Evolutionary conservation across 495 filamentous ascomycete genomes (phyloP).

Genomic region (Penicillium chermesinum): DNA sequence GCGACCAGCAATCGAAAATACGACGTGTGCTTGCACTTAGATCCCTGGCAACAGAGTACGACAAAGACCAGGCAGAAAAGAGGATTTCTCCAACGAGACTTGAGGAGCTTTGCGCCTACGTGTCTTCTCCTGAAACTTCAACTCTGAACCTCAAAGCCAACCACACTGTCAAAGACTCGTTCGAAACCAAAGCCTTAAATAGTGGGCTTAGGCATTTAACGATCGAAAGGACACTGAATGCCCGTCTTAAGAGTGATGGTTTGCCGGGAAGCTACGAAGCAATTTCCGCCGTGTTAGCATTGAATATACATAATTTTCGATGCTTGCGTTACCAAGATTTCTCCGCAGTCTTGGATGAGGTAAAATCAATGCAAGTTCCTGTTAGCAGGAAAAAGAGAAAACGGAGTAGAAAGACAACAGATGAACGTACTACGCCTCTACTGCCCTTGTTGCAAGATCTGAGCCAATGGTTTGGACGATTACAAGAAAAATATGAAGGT

Average conservation of each 20-base stretch:
- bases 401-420: no score
- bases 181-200: not conserved
- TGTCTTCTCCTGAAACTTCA: not conserved
- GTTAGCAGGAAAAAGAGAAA: no score
- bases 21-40: not conserved
- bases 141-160: no score
- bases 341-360: not conserved
- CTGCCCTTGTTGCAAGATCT: no score
- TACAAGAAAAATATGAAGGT: no score
- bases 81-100: not conserved
- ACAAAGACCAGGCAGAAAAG: not conserved
- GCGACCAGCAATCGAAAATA: not conserved
- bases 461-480: no score
- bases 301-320: not conserved
- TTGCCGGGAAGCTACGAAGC: not conserved
- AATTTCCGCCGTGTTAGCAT: not conserved
- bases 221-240: not conserved
- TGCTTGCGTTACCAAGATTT: not conserved
- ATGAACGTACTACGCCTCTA: no score
- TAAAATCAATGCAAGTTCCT: no score
- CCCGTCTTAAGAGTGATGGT: not conserved
- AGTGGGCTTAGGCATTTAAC: not conserved
- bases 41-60: not conserved
- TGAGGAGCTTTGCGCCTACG: not conserved
- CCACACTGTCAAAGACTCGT: not conserved